Percentiles rank a stretch among this genome's conserved stretches.
Conservation (phyloP, 208 protist genomes). For the Leishmania braziliensis region DNA sequence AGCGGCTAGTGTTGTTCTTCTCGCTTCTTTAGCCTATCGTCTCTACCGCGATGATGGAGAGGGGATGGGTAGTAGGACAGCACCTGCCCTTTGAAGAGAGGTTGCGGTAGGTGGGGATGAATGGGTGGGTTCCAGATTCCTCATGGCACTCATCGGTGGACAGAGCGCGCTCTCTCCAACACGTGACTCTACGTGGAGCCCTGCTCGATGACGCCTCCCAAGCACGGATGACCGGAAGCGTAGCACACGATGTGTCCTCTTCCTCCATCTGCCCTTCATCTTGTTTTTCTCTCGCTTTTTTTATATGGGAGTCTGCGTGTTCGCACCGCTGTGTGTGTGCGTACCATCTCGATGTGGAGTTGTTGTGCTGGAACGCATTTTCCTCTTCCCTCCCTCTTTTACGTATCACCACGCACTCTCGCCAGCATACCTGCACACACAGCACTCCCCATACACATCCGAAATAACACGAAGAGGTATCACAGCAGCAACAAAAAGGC, state of each 20-base stretch:
- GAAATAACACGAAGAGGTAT: no score
- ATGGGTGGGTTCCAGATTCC: no score
- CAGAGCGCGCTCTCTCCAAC: no score
- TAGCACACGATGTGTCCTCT: neutral
- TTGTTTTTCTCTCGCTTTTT: slow-evolving; percentile 2
- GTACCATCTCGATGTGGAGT: slow-evolving; percentile 1
- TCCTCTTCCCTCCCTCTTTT: neutral
- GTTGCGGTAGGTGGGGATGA: no score
- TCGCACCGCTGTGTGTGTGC: neutral
- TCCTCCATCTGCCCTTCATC: neutral
- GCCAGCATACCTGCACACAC: neutral
- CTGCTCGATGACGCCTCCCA: neutral
- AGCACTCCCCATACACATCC: neutral
- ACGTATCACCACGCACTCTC: neutral
- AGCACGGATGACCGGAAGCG: no score
- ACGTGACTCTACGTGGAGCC: neutral
- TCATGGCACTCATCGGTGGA: no score
- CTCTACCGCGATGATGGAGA: no score
- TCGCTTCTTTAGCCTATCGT: no score
- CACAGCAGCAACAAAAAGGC: neutral
- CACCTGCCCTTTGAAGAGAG: no score
- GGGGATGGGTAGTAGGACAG: no score
- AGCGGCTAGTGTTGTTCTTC: no score
- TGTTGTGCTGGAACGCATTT: neutral
- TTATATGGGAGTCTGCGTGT: no score